Conservation (phyloP, 352 stramenopile species). For the Phytophthora crassamura region DNA sequence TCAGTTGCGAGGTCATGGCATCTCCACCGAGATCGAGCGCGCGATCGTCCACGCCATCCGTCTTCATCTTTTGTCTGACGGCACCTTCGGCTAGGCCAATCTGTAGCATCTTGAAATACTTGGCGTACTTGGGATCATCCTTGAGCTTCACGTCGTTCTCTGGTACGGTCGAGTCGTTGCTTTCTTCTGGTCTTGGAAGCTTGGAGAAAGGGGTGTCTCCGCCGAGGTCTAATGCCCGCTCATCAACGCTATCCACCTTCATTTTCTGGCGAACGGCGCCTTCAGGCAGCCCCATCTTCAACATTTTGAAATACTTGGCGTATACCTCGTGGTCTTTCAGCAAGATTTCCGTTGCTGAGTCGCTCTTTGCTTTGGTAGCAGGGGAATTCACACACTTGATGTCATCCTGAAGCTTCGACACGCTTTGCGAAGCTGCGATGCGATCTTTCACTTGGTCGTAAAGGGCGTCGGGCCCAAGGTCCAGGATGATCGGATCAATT, state of each 20-base stretch:
- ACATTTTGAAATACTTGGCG: slow-evolving; percentile 95
- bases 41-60: slow-evolving; percentile 44
- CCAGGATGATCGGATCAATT: slow-evolving; percentile 69
- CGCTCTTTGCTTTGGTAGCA: slow-evolving; percentile 9
- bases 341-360: slow-evolving; percentile 17
- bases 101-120: slow-evolving; percentile 96
- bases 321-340: slow-evolving; percentile 73
- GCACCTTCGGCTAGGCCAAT: slow-evolving; percentile 87
- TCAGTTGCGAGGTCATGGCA: slow-evolving; percentile 39
- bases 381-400: slow-evolving; percentile 59
- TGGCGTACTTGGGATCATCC: slow-evolving; percentile 76
- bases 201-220: slow-evolving; percentile 21
- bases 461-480: slow-evolving; percentile 62
- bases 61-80: slow-evolving; percentile 87
- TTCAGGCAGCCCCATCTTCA: slow-evolving; percentile 90
- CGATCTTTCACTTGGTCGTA: slow-evolving; percentile 71
- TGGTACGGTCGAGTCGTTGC: slow-evolving; percentile 4
- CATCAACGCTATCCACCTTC: slow-evolving; percentile 52
- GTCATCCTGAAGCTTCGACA: slow-evolving; percentile 63
- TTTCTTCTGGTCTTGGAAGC: slow-evolving; percentile 4
- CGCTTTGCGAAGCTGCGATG: slow-evolving; percentile 36
- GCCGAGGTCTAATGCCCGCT: slow-evolving; percentile 51
- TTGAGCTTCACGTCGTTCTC: slow-evolving; percentile 37
- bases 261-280: slow-evolving; percentile 92
- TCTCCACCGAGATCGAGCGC: slow-evolving; percentile 50